Base-by-base conservation (phyloP, 1,139 yeast species). In the Protomyces pachydermus region DNA sequence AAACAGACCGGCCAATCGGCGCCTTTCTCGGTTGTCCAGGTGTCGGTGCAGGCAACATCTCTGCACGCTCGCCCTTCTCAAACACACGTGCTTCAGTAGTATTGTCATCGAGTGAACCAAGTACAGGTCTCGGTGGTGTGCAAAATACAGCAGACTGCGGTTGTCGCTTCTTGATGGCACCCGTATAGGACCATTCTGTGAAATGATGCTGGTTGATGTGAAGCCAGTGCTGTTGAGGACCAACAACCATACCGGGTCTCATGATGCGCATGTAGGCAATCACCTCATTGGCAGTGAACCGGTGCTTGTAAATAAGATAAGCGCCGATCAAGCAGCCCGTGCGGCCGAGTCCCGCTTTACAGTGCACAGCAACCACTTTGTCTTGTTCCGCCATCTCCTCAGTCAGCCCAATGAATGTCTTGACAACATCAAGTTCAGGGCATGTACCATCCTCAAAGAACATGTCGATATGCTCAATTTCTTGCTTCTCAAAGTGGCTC, bases 221-320 rank as follows among this genome's bases (percentile, higher is more conserved):
- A 64, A 93, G 80, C 98, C 98, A 93, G 77, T 93, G 98, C 74
- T 93, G 98, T 75, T 93, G 98, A 1, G 98, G 98, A 0, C 98
- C 98, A 45, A 93, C 98, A 16, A 93, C 98, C 98, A 93, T 93
- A 38, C 98, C 98, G 0, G 98, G 98, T 70, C 98, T 83, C 69
- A 93, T 81, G 83, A 93, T 88, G 74, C 98, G 82, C 95, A 93
- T 88, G 73, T 91, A 93, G 0, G 93, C 97, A 71, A 93, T 93
- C 75, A 96, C 95, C 75, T 93, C 98, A 72, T 84, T 88, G 5
- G 98, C 98, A 4, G 98, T 93, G 74, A 93, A 93, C 0, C 97
- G 97, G 74, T 93, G 95, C 2, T 97, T 90, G 74, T 93, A 93
- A 61, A 93, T 93, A 68, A 93, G 80, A 76, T 93, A 97, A 1